Evolutionary conservation across 805 yeast genomes (phyloP).

Genomic region (Candida qinlingensis): DNA sequence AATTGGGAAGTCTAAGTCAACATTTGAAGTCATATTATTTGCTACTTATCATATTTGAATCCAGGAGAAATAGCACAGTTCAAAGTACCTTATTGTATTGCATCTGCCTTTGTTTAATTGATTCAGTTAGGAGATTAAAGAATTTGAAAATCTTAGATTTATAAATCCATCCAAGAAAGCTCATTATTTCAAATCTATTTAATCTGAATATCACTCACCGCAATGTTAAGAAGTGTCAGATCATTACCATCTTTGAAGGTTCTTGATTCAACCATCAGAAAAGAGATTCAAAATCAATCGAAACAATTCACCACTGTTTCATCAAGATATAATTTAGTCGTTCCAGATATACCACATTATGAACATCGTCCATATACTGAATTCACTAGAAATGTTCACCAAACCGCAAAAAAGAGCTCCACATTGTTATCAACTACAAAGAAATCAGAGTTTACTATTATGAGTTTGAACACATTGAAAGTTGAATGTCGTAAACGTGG

Average conservation of each 20-base stretch:
- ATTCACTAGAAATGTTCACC: slow-evolving; percentile 25
- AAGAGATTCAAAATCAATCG: slow-evolving; percentile 10
- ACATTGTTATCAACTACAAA: slow-evolving; percentile 22
- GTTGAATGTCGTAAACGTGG: slow-evolving; percentile 57
- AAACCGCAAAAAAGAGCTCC: slow-evolving; percentile 23
- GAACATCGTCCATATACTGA: slow-evolving; percentile 11
- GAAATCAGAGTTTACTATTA: slow-evolving; percentile 26
- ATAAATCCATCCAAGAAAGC: too few relatives aligned
- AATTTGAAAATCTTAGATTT: too few relatives aligned
- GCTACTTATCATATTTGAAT: background rate
- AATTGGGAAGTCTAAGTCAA: too few relatives aligned
- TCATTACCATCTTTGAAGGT: slow-evolving; percentile 24
- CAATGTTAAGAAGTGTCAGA: slow-evolving; percentile 26
- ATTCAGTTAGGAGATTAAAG: too few relatives aligned
- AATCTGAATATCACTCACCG: too few relatives aligned
- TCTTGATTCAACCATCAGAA: slow-evolving; percentile 7
- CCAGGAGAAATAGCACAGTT: too few relatives aligned
- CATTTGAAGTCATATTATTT: too few relatives aligned
- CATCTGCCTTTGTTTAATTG: too few relatives aligned
- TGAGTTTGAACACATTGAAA: slow-evolving; percentile 52
- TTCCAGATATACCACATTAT: slow-evolving; percentile 21
- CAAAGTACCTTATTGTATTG: too few relatives aligned
- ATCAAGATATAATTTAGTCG: slow-evolving; percentile 17
- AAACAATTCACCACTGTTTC: slow-evolving; percentile 8
- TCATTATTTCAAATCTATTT: too few relatives aligned